Evolutionary conservation across 768 basidiomycete species (phyloP).

Genomic region (Suillus subaureus): DNA sequence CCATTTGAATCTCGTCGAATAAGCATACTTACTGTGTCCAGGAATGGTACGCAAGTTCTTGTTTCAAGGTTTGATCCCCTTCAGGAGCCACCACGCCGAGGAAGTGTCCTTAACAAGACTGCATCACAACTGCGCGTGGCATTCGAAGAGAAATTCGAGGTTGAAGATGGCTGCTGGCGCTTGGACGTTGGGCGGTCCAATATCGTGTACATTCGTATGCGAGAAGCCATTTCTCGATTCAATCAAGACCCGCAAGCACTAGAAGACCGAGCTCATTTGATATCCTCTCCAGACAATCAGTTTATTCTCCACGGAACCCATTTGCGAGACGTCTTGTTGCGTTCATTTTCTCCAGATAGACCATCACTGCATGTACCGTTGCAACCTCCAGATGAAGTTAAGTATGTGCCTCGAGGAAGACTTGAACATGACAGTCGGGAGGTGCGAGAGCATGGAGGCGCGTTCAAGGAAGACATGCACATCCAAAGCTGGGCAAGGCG

Average conservation of each 20-base stretch:
- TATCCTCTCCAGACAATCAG: slow-evolving; percentile 42
- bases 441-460: slow-evolving; percentile 37
- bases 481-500: slow-evolving; percentile 84
- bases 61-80: slow-evolving; percentile 67
- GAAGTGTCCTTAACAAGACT: slow-evolving; percentile 53
- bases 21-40: slow-evolving; percentile 29
- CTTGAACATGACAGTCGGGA: slow-evolving; percentile 40
- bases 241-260: slow-evolving; percentile 51
- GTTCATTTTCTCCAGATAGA: slow-evolving; percentile 46
- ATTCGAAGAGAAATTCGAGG: slow-evolving; percentile 53
- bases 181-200: slow-evolving; percentile 74
- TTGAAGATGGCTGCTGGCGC: slow-evolving; percentile 55
- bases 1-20: neutral
- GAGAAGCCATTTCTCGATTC: slow-evolving; percentile 60
- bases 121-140: slow-evolving; percentile 57
- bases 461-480: slow-evolving; percentile 70
- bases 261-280: slow-evolving; percentile 27
- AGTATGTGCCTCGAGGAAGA: slow-evolving; percentile 39
- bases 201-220: slow-evolving; percentile 70
- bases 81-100: slow-evolving; percentile 52
- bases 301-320: slow-evolving; percentile 68
- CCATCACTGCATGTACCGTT: slow-evolving; percentile 31
- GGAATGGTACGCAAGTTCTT: slow-evolving; percentile 71
- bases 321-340: slow-evolving; percentile 71
- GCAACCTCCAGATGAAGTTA: slow-evolving; percentile 42